Evolutionary conservation across 108 stramenopile species (phyloP), one percentile per base, ranked within the genome.

Genomic region (Conticribra weissflogii): DNA sequence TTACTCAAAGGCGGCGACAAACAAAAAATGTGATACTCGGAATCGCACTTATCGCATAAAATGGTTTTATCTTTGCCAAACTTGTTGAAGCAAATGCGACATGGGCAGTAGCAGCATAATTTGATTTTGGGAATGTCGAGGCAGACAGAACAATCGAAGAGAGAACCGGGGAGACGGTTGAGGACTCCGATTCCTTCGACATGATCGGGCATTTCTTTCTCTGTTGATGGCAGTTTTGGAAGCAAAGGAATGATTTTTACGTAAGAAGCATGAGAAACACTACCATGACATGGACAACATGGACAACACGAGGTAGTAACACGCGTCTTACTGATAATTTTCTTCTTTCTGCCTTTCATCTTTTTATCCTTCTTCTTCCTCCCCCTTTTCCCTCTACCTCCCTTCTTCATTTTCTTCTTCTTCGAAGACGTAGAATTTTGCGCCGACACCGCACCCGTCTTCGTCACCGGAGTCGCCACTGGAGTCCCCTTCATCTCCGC

Each of bases 71-170:
- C 74, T 22, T 88, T 85, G 21, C 85, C 82, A 34, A 88, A 87
- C 51, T 95, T 95, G n/a, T 85, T 84, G 76, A 91, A 91, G 63
- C 94, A 95, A 34, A 83, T 52, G 3, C 91, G 85, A 46, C 94
- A 95, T 27, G 83, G 89, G 71, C 94, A 95, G 71, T 89, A 92
- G 49, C 86, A 87, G 61, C 94, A 95, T 1, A 91, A 46, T 57
- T 73, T 64, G 30, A 92, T 86, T 34, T 58, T 55, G n/a, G 76
- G 54, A 54, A 89, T 81, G 57, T 92, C 94, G 15, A 64, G 52
- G 47, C 94, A 95, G 32, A 66, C 75, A 28, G 76, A 77, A 54
- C 80, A 81, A 51, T 76, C 74, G 47, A 74, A 74, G 3, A 74
- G 78, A 52, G 76, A 51, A 9, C 76, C 76, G 2, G 76, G 76